These are phyloP conservation scores for Aspergillus fumigatiaffinis DNA, from an alignment of 2,329 filamentous ascomycete species.

Conservation along the genomic window DNA sequence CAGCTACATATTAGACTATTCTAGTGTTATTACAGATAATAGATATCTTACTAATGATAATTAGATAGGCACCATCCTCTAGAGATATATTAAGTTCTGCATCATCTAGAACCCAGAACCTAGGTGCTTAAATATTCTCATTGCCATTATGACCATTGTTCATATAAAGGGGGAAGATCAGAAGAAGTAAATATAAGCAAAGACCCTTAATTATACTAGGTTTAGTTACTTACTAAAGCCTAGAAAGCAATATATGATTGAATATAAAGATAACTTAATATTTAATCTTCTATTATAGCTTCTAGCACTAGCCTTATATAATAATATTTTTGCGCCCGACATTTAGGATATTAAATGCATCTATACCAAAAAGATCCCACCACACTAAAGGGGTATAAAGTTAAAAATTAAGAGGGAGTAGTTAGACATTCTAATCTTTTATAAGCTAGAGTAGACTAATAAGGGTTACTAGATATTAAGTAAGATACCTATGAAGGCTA, in stretches of 20 bases:
- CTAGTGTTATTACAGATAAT: slow-evolving; percentile 14
- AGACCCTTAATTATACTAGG: neutral
- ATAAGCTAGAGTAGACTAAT: slow-evolving; percentile 10
- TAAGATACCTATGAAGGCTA: slow-evolving; percentile 6
- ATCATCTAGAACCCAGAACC: slow-evolving; percentile 13
- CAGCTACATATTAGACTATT: slow-evolving; percentile 11
- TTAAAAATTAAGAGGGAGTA: slow-evolving; percentile 17
- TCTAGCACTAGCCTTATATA: slow-evolving; percentile 8
- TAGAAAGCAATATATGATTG: slow-evolving; percentile 18
- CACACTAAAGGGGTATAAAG: slow-evolving; percentile 9
- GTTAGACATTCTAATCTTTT: slow-evolving; percentile 14
- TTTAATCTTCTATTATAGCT: slow-evolving; percentile 16
- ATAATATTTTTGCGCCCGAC: slow-evolving; percentile 12
- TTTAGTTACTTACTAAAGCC: slow-evolving; percentile 2
- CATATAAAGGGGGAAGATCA: slow-evolving; percentile 18
- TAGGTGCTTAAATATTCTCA: slow-evolving; percentile 9
- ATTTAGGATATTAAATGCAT: slow-evolving; percentile 12
- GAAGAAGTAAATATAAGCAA: slow-evolving; percentile 17
- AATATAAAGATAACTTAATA: slow-evolving; percentile 15
- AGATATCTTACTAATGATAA: slow-evolving; percentile 16
- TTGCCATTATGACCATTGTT: slow-evolving; percentile 16
- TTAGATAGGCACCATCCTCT: slow-evolving; percentile 15
- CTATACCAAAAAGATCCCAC: slow-evolving; percentile 11
- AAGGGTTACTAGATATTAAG: slow-evolving; percentile 13
- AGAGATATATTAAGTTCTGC: slow-evolving; percentile 17